Conservation (phyloP, 257 asterid genomes). For the Plantago major region DNA sequence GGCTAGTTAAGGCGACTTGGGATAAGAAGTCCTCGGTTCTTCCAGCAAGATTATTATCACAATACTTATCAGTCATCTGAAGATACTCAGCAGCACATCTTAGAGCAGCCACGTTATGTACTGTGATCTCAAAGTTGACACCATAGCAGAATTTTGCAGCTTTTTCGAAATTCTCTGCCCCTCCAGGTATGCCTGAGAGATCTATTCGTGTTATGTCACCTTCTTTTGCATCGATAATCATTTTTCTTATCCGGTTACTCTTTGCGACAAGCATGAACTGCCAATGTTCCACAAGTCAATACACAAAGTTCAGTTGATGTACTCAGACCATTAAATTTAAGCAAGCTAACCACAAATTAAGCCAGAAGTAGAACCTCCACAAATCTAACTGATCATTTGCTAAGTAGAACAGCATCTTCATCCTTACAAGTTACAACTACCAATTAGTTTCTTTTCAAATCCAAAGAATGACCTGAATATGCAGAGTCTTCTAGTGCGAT, state of each 20-base stretch:
- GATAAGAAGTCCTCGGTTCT: constrained; percentile 80
- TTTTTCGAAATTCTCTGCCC: constrained; percentile 84
- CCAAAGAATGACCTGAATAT: too few relatives aligned
- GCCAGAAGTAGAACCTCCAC: too few relatives aligned
- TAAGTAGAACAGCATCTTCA: neutral
- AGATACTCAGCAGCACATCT: constrained; percentile 89
- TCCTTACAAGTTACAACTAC: too few relatives aligned
- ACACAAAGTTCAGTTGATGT: constrained; percentile 3
- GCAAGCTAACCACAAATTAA: too few relatives aligned
- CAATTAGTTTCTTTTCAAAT: too few relatives aligned
- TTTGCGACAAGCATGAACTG: constrained; percentile 97
- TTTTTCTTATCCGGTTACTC: constrained; percentile 76
- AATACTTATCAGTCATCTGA: constrained; percentile 82
- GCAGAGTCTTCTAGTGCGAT: too few relatives aligned
- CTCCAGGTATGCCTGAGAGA: constrained; percentile 81
- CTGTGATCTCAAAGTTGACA: constrained; percentile 93
- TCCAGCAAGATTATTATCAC: constrained; percentile 66
- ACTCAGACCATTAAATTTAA: too few relatives aligned
- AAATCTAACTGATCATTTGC: neutral
- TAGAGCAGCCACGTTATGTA: constrained; percentile 84
- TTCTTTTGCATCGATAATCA: constrained; percentile 64
- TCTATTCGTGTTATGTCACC: constrained; percentile 55
- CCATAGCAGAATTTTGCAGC: constrained; percentile 95
- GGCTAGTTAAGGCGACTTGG: constrained; percentile 75
- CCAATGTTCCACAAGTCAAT: neutral